These are phyloP conservation scores for Anthracocystis walkeri DNA, from an alignment of 1,284 basidiomycete species.

Conservation along the genomic window DNA sequence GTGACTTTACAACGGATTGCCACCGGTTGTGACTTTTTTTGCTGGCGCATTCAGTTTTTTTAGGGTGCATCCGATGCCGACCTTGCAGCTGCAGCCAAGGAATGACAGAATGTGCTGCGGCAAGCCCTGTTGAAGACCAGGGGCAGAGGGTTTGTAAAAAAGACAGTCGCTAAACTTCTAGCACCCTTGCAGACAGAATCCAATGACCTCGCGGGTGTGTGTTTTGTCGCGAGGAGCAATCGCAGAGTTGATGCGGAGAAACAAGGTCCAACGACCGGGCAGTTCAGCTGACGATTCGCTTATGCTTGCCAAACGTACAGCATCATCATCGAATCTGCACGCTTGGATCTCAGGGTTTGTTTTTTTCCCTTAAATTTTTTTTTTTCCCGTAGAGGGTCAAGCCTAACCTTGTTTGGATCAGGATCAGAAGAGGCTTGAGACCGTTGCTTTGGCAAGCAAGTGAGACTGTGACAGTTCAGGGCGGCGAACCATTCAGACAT, in stretches of 20 bases:
- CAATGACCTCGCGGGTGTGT: no score
- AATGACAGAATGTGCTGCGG: background rate
- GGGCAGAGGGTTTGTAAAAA: background rate
- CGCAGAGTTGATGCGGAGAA: background rate
- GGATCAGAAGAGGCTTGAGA: slow-evolving; percentile 6
- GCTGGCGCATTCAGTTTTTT: background rate
- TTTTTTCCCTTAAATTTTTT: background rate
- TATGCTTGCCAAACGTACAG: slow-evolving; percentile 17
- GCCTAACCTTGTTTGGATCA: background rate
- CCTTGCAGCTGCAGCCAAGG: slow-evolving; percentile 8
- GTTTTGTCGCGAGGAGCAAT: background rate
- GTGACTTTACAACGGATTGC: no score
- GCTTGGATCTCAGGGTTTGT: background rate
- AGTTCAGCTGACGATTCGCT: slow-evolving; percentile 36
- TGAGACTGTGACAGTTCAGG: background rate
- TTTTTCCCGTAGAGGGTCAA: background rate
- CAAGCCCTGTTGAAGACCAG: background rate
- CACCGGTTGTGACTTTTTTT: background rate
- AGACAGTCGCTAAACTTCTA: no score
- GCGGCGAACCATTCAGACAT: background rate
- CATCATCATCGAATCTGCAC: slow-evolving; percentile 32
- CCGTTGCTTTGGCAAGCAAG: slow-evolving; percentile 26
- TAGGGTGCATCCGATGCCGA: background rate
- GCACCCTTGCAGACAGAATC: no score
- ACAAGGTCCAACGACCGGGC: background rate